Evolutionary conservation across 371 early-diverging fungal genomes (phyloP).

Genomic region (Smittium mucronatum): DNA sequence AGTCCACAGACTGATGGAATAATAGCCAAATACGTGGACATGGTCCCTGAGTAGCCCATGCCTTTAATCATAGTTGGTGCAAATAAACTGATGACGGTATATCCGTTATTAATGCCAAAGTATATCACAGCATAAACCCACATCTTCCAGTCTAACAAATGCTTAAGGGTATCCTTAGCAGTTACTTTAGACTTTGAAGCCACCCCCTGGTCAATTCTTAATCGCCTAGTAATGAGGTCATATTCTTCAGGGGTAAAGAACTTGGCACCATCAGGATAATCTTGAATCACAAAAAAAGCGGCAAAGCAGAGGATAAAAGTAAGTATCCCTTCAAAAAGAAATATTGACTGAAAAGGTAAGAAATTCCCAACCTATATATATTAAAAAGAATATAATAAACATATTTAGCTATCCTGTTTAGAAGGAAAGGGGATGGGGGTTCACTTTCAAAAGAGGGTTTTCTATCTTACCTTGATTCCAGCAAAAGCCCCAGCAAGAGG

Average conservation of each 20-base stretch:
- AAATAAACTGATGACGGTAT: slow-evolving; percentile 15
- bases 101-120: slow-evolving; percentile 23
- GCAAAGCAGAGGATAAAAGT: slow-evolving; percentile 17
- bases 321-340: slow-evolving; percentile 17
- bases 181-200: slow-evolving; percentile 20
- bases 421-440: too few species aligned
- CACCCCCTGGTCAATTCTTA: slow-evolving; percentile 24
- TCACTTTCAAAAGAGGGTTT: too few species aligned
- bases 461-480: not conserved
- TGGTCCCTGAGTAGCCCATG: slow-evolving; percentile 33
- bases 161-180: slow-evolving; percentile 18
- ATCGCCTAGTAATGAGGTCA: slow-evolving; percentile 20
- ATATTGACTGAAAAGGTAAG: slow-evolving; percentile 23
- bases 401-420: too few species aligned
- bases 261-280: slow-evolving; percentile 25
- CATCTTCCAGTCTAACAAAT: slow-evolving; percentile 13
- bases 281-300: slow-evolving; percentile 19
- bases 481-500: slow-evolving; percentile 20
- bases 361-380: not conserved
- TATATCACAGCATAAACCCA: slow-evolving; percentile 7
- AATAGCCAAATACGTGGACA: slow-evolving; percentile 32
- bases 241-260: slow-evolving; percentile 23
- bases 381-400: too few species aligned
- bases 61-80: slow-evolving; percentile 33
- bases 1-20: slow-evolving; percentile 24